Base-by-base conservation (phyloP, 2,329 filamentous ascomycete genomes). In the Penicillium sp. region DNA sequence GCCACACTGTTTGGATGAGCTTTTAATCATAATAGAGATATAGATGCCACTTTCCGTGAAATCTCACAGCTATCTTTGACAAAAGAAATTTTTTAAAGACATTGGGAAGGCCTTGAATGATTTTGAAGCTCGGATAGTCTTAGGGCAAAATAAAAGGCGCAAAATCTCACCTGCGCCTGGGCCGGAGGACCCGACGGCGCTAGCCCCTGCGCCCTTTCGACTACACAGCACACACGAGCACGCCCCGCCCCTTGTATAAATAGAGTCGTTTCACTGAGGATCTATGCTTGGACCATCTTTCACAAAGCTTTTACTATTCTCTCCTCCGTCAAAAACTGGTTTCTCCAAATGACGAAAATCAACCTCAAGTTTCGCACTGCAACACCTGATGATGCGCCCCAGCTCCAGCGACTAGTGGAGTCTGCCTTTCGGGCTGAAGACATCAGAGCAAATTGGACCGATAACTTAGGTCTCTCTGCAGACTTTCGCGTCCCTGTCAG, bases 371-470 rank as follows among this genome's bases (percentile, higher is more conserved):
- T 77, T 52, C 76, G 75, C 49, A 44, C 64, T 32, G 77, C 77
- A 45, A 73, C 65, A 7, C 39, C 52, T 6, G 64, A 73, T 2
- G 75, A 79, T 52, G 77, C 72, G 0, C 47, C 57, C 0, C 66
- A 57, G 6, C 50, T 79, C 24, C 74, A 74, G 27, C 54, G 67
- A 14, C 66, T 79, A 1, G 70, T 77, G 1, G 66, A 79, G 47
- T 59, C 69, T 11, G 74, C 77, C 0, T 79, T 79, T 44, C 75
- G 73, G 32, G 66, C 75, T 43, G 64, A 70, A 3, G 76, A 78
- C 40, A 71, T 56, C 54, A 64, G 75, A 46, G 53, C 67, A 50
- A 56, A 64, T 53, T 75, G 73, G 73, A 71, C 71, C 0, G 76
- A 67, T 4, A 63, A 75, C 49, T 62, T 69, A 32, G 67, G 66